Evolutionary conservation across 495 filamentous ascomycete species (phyloP), one percentile per base, ranked within the genome.

Genomic region (Aspergillus affinis): DNA sequence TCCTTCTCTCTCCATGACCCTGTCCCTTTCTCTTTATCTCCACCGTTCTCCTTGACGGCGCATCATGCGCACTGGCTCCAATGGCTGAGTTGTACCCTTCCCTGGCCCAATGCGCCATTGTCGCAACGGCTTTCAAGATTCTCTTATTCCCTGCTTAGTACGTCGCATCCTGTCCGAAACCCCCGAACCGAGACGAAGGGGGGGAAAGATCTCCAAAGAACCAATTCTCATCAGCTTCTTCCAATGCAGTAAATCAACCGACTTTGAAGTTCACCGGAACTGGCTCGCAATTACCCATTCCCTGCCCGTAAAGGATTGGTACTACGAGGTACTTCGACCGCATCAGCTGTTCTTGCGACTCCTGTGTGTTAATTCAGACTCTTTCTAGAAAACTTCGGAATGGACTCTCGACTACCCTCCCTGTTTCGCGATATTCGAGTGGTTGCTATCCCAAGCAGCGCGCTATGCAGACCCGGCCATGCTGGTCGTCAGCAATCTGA

Each of bases 371-470:
- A 49, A 54, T 19, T 36, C 60, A 36, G 57, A 46, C 36, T 46
- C 18, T 17, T 10, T 15, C 2, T 67, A 89, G 85, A 89, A 91
- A 80, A 95, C 92, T 3, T 98, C 94, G 10, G 89, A 96, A 89
- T 98, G 94, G 94, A 97, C 94, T 0, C 89, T 98, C 62, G 94
- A 98, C 74, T 98, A 98, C 71, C 94, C 94, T 1, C 94, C 94
- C 12, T 97, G 97, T 78, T 98, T 98, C 65, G 94, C 94, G 51
- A 91, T 86, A 63, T 97, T 98, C 75, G 94, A 98, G 82, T 98
- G 91, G 91, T 68, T 88, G 52, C 82, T 98, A 56, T 94, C 94
- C 17, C 91, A 93, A 63, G 78, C 83, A 54, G 94, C 94, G 12
- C 79, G 79, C 57, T 85, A 87, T 68, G 82, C 82, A 48, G 92